Percentiles rank a stretch among this genome's conserved stretches.
Conservation (phyloP, 2,329 filamentous ascomycete genomes). For the Fusarium bulbicola region DNA sequence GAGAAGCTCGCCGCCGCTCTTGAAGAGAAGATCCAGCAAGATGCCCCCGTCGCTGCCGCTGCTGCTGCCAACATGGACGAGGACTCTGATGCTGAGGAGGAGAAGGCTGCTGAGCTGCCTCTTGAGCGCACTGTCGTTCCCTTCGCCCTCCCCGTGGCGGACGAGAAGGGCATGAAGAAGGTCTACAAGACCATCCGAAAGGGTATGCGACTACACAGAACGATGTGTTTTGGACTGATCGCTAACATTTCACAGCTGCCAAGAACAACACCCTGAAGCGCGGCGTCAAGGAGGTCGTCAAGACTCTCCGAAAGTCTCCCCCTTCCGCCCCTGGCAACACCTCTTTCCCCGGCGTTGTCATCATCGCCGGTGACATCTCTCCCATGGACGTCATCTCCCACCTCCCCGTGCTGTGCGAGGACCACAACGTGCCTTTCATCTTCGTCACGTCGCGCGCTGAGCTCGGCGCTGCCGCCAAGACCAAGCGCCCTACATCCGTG, state of each 20-base stretch:
- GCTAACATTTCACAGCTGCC: slow-evolving; percentile 69
- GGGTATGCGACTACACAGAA: slow-evolving; percentile 52
- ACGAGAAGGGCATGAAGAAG: slow-evolving; percentile 78
- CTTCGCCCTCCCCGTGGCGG: slow-evolving; percentile 82
- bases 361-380: slow-evolving; percentile 97
- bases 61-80: slow-evolving; percentile 54
- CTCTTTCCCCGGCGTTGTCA: slow-evolving; percentile 76
- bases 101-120: slow-evolving; percentile 53
- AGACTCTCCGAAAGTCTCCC: slow-evolving; percentile 93
- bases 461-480: slow-evolving; percentile 90
- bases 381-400: slow-evolving; percentile 99
- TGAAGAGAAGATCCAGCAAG: slow-evolving; percentile 70
- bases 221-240: background rate
- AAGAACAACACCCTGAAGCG: slow-evolving; percentile 96
- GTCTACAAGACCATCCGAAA: slow-evolving; percentile 65
- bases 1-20: slow-evolving; percentile 74
- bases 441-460: slow-evolving; percentile 93
- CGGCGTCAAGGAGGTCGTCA: slow-evolving; percentile 98
- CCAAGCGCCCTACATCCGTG: slow-evolving; percentile 95
- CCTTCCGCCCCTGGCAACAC: slow-evolving; percentile 71
- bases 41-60: slow-evolving; percentile 56
- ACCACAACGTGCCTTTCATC: slow-evolving; percentile 96
- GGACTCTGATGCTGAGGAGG: slow-evolving; percentile 58
- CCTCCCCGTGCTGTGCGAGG: slow-evolving; percentile 96
- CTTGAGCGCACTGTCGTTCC: slow-evolving; percentile 74